Evolutionary conservation across 73 alveolate species (phyloP), one percentile per base, ranked within the genome.

Genomic region (Uronychia setigera): DNA sequence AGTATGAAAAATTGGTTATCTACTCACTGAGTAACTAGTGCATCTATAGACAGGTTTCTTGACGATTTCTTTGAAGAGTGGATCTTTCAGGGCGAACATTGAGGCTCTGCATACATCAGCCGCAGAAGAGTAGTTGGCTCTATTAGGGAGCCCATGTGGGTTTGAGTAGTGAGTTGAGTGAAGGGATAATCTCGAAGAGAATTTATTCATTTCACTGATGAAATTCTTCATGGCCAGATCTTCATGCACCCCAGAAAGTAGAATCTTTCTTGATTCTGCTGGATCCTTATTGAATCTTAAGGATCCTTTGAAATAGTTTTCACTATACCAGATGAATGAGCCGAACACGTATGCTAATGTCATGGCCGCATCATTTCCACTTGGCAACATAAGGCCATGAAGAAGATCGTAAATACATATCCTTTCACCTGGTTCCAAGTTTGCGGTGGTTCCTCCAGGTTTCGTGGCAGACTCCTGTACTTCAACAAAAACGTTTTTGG

Each of bases 341-440:
- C 89, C 88, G 32, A 90, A 85, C 46, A 80, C 88, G 32, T 86
- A 83, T 14, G 91, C 89, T 58, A 82, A 29, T 26, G 88, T 83
- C 25, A 89, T 80, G n/a, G 98, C 94, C 58, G 98, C 98, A 77
- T 94, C 98, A 60, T 94, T 94, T 27, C 98, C 98, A 30, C 95
- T 86, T 0, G 98, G 98, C 31, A 94, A 78, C 95, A 94, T 84
- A 27, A 94, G 92, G 0, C 96, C 98, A 82, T 85, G 91, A 29
- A 92, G 87, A 34, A 92, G 87, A 59, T 92, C 92, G 60, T 78
- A 60, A 26, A 94, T 80, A 34, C 78, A 76, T 26, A 94, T 75
- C 33, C 85, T 82, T 31, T 91, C 88, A 35, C 91, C 94, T 28
- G 77, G 86, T 60, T 81, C 34, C 29, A 94, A 58, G 35, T 76